Base-by-base conservation (phyloP, 495 filamentous ascomycete genomes). In the Penicillium pancosmium region DNA sequence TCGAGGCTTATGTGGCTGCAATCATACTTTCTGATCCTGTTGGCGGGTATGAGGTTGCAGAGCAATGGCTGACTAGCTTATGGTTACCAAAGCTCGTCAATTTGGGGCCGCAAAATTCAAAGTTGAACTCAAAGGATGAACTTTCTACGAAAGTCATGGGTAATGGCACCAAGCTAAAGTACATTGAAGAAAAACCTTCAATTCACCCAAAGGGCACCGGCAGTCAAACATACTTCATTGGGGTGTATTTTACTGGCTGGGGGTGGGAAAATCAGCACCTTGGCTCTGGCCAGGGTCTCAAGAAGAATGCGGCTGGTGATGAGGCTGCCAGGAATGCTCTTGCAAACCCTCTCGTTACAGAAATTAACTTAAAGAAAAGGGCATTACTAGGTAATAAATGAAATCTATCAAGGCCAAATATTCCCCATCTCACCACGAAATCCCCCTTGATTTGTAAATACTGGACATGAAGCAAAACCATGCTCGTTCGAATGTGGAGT, bases 1-100 rank as follows among this genome's bases (percentile, higher is more conserved):
- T 97, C 66, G 92, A 97, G 71, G 88, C 92, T 2, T 96, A 93
- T 69, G 83, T 92, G 10, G 92, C 90, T 18, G 92, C 89, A 12
- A 68, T 91, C 23, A 80, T 95, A 46, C 71, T 91, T 9, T 86
- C 85, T 12, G 80, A 89, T 65, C 73, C 84, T 0, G 70, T 65
- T 11, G 64, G 82, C 43, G 91, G 91, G 7, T 81, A 88, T 50
- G 57, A 66, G 51, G 77, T 75, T 15, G 87, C 78, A 8, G 79
- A 87, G 53, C 61, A 79, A 23, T 97, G 91, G 91, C 68, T 97
- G 49, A 83, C 81, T 47, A 70, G 74, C 10, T 69, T 95, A 1
- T 97, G 91, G 91, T 77, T 77, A 33, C 74, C 75, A n/a, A 69
- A 70, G 33, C 61, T 80, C 10, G 59, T 66, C 10, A 60, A 66